Evolutionary conservation across 768 basidiomycete species (phyloP).

Genomic region (Amanita thiersii): DNA sequence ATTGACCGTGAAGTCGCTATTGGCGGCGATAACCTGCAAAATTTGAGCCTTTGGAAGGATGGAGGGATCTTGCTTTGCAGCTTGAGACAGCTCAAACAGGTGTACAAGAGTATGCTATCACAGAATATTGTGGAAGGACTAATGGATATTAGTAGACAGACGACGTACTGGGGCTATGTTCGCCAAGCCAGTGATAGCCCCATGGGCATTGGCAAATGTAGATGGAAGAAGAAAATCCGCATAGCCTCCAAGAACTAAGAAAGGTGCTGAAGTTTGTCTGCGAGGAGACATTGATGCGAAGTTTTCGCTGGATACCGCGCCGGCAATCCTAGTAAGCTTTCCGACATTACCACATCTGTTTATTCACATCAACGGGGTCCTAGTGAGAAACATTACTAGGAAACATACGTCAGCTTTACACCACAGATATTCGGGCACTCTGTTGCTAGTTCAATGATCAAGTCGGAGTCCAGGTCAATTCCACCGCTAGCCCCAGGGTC

Average conservation of each 20-base stretch:
- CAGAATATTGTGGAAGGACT: conserved; percentile 3
- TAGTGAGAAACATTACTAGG: background rate
- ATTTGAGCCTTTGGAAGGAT: conserved; percentile 61
- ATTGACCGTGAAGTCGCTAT: conserved; percentile 73
- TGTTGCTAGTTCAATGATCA: conserved; percentile 71
- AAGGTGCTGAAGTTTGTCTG: conserved; percentile 56
- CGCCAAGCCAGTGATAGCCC: conserved; percentile 85
- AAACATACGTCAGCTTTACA: conserved; percentile 79
- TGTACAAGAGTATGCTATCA: conserved; percentile 48
- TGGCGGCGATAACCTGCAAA: conserved; percentile 75
- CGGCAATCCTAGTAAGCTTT: conserved; percentile 80
- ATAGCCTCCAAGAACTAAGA: conserved; percentile 83
- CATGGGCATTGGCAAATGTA: conserved; percentile 65
- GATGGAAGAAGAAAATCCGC: conserved; percentile 77
- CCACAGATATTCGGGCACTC: conserved; percentile 76
- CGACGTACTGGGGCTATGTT: conserved; percentile 68
- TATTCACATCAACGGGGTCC: conserved; percentile 7
- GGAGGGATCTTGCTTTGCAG: conserved; percentile 43
- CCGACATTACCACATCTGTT: conserved; percentile 84
- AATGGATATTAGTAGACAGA: conserved; percentile 7
- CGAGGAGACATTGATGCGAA: conserved; percentile 61
- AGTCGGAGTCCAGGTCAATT: conserved; percentile 85
- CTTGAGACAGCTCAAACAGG: conserved; percentile 55
- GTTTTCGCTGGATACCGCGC: conserved; percentile 45
- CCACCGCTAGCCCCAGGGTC: conserved; percentile 85